phyloP scores from a whole-genome alignment of 2,329 filamentous ascomycete genomes.

The Colletotrichum tofieldiae region DNA sequence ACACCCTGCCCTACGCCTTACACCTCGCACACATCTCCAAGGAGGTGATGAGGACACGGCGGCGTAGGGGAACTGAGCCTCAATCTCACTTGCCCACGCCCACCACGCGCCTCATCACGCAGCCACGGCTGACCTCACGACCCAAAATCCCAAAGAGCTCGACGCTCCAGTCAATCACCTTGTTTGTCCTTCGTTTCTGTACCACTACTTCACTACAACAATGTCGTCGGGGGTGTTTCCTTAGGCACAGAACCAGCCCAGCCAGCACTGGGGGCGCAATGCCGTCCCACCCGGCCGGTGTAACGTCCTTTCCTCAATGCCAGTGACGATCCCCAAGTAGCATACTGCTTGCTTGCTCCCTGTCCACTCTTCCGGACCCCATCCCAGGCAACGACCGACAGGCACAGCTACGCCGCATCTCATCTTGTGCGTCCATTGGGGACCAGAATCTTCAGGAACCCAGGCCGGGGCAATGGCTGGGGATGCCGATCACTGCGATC shows the following conservation, averaged over 20 bases:
- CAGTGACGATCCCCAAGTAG: constrained; percentile 1
- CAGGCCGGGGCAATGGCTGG: background rate
- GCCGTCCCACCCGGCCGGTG: constrained; percentile 7
- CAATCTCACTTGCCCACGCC: constrained; percentile 24
- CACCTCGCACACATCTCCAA: background rate
- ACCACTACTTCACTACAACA: background rate
- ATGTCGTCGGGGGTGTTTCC: background rate
- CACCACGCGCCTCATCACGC: constrained; percentile 14
- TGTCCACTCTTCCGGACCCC: background rate
- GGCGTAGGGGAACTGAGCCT: constrained; percentile 32
- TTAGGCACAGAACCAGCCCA: background rate
- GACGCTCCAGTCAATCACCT: constrained; percentile 1
- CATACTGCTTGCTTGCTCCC: background rate
- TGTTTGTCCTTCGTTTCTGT: background rate
- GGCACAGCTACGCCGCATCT: background rate
- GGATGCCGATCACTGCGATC: background rate
- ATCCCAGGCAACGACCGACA: constrained; percentile 19
- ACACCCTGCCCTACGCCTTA: background rate
- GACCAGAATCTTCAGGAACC: constrained; percentile 3
- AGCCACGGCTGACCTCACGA: constrained; percentile 40
- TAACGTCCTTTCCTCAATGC: background rate
- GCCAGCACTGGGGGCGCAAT: background rate
- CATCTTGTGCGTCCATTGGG: background rate
- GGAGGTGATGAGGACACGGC: background rate
- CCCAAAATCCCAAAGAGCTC: constrained; percentile 1